These are phyloP conservation scores for Silene conica DNA, from an alignment of 148 eudicot genomes.

Conservation along the genomic window DNA sequence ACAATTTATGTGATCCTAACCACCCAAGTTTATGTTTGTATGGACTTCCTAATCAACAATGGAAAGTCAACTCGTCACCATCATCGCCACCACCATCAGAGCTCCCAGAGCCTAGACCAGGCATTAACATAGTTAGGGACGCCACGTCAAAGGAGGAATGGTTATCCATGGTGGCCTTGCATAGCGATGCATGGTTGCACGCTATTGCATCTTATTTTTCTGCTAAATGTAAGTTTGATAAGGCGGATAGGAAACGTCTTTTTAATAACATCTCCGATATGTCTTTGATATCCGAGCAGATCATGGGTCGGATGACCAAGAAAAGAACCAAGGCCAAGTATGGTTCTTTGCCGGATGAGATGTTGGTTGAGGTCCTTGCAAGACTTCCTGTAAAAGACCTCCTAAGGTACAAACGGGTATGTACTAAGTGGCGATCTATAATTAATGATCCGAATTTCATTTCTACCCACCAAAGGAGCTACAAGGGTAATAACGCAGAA, in stretches of 20 bases:
- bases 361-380: constrained; percentile 14
- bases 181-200: constrained; percentile 24
- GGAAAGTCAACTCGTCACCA: constrained; percentile 11
- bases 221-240: constrained; percentile 16
- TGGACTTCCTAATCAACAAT: constrained; percentile 20
- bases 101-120: constrained; percentile 23
- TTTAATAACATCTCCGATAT: constrained; percentile 13
- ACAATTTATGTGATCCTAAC: constrained; percentile 16
- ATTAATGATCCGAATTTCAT: constrained; percentile 16
- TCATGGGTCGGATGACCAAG: background rate
- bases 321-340: constrained; percentile 12
- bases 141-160: constrained; percentile 17
- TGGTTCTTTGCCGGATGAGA: constrained; percentile 13
- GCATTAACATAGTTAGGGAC: constrained; percentile 18
- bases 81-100: background rate
- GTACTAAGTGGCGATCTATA: constrained; percentile 17
- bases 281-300: background rate
- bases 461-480: constrained; percentile 3
- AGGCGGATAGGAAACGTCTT: constrained; percentile 23
- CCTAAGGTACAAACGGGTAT: constrained; percentile 11
- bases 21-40: constrained; percentile 11
- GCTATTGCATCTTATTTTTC: constrained; percentile 9
- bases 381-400: constrained; percentile 16
- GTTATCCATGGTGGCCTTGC: constrained; percentile 23
- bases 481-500: constrained; percentile 7